A percentile compares a stretch with the other conserved stretches of the same genome.
Conservation (phyloP, 139 green algal genomes). For the Eudorina sp. region DNA sequence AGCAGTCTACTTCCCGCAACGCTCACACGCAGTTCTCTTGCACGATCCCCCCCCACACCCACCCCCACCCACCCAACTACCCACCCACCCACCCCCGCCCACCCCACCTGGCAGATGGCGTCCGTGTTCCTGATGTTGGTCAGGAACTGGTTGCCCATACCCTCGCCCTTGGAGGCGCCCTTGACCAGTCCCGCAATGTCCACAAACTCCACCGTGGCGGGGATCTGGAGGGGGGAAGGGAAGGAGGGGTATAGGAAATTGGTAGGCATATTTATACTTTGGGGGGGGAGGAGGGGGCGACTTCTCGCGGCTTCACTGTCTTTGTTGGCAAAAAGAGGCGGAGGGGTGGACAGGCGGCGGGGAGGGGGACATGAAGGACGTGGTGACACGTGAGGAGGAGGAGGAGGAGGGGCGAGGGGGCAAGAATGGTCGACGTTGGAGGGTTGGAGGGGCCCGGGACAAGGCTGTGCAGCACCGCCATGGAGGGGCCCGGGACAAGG, state of each 20-base stretch:
- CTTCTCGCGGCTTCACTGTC: too few relatives aligned
- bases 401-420: too few relatives aligned
- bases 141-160: conserved; percentile 99
- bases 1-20: not conserved
- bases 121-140: conserved; percentile 97
- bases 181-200: conserved; percentile 98
- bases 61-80: not conserved
- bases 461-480: too few relatives aligned
- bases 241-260: too few relatives aligned
- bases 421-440: too few relatives aligned
- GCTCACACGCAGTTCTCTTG: not conserved
- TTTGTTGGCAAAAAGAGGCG: too few relatives aligned
- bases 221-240: conserved; percentile 65
- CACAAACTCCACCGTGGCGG: conserved; percentile 97
- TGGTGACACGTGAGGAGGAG: too few relatives aligned
- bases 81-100: not conserved
- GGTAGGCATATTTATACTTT: too few relatives aligned
- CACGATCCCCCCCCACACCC: not conserved
- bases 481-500: too few relatives aligned
- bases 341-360: too few relatives aligned
- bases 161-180: conserved; percentile 91
- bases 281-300: not conserved
- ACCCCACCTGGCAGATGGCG: conserved; percentile 88
- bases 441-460: too few relatives aligned
- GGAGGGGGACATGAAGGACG: too few relatives aligned